phyloP scores from a whole-genome alignment of 257 asterid genomes.

The Scutellaria barbata region DNA sequence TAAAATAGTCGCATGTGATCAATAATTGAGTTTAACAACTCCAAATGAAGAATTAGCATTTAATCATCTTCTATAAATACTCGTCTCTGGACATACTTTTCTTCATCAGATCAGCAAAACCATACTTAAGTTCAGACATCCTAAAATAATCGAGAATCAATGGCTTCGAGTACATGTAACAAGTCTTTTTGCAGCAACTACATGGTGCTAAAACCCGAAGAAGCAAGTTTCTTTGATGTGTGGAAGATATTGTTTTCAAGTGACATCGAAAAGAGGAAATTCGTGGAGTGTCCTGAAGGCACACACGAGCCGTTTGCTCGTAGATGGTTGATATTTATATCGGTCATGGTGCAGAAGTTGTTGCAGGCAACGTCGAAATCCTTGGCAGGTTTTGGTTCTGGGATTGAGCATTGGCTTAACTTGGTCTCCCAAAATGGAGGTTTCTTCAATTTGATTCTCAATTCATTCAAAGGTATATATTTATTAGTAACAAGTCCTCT shows the following conservation, averaged over 20 bases:
- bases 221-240: slow-evolving; percentile 38
- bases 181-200: slow-evolving; percentile 48
- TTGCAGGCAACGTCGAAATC: slow-evolving; percentile 42
- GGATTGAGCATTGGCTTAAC: slow-evolving; percentile 60
- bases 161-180: slow-evolving; percentile 36
- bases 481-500: too few species aligned
- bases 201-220: slow-evolving; percentile 50
- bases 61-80: too few species aligned
- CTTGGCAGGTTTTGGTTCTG: slow-evolving; percentile 48
- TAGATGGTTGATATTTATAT: slow-evolving; percentile 51
- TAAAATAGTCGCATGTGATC: too few species aligned
- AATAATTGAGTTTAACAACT: too few species aligned
- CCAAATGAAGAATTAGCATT: too few species aligned
- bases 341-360: slow-evolving; percentile 43
- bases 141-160: too few species aligned
- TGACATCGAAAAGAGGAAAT: slow-evolving; percentile 39
- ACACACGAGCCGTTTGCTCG: slow-evolving; percentile 43
- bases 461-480: slow-evolving; percentile 40
- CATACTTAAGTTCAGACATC: too few species aligned
- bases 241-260: slow-evolving; percentile 39
- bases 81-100: too few species aligned
- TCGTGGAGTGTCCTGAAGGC: slow-evolving; percentile 47
- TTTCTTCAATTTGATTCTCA: slow-evolving; percentile 35
- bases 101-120: too few species aligned
- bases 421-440: slow-evolving; percentile 51